Evolutionary conservation across 116 monocot genomes (phyloP).

Genomic region (Cymodocea nodosa): DNA sequence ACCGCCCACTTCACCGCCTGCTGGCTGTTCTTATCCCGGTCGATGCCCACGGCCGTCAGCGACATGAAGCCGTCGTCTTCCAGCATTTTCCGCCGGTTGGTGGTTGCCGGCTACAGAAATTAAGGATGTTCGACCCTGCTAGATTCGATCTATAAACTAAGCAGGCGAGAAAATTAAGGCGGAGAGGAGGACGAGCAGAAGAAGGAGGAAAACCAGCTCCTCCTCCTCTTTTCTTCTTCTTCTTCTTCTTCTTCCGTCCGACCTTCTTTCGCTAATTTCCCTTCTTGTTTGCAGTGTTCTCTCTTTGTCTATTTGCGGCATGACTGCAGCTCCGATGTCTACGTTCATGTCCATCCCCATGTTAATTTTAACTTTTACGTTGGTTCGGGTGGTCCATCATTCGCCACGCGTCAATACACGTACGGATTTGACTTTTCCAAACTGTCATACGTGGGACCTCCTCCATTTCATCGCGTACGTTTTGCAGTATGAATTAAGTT

Average conservation of each 20-base stretch:
- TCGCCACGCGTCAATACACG: too few relatives aligned
- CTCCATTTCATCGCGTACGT: too few relatives aligned
- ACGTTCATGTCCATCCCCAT: not conserved
- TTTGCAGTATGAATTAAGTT: too few relatives aligned
- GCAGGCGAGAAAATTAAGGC: too few relatives aligned
- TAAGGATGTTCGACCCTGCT: not conserved
- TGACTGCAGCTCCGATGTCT: not conserved
- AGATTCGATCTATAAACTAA: too few relatives aligned
- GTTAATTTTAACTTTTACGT: not conserved
- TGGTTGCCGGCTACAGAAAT: not conserved
- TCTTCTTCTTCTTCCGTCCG: conserved; percentile 1
- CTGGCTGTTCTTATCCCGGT: conserved; percentile 18
- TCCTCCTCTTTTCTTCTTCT: not conserved
- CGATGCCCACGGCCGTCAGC: conserved; percentile 20
- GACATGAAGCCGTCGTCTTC: not conserved
- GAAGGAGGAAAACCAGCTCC: not conserved
- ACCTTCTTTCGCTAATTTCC: not conserved
- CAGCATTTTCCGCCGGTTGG: not conserved
- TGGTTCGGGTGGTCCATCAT: too few relatives aligned
- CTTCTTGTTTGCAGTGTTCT: too few relatives aligned
- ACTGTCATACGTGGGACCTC: too few relatives aligned
- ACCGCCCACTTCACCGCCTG: conserved; percentile 38
- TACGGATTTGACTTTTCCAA: too few relatives aligned
- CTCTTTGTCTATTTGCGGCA: not conserved
- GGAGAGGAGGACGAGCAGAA: not conserved